Conservation (phyloP, 2,329 filamentous ascomycete genomes). For the Colletotrichum paranaense region DNA sequence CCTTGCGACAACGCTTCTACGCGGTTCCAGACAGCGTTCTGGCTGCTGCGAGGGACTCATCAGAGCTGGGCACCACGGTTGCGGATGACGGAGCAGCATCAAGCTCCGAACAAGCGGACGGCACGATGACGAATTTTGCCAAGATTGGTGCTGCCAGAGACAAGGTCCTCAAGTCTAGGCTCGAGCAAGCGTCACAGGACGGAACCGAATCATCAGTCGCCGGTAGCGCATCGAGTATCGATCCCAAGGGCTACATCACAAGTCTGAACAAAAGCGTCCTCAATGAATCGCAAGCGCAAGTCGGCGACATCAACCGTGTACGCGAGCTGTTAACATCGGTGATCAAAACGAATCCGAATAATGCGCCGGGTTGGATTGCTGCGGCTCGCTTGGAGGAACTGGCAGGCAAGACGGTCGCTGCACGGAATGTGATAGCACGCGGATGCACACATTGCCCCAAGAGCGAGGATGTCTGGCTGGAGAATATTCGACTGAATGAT, state of each 20-base stretch:
- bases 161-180: conserved; percentile 92
- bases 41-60: conserved; percentile 82
- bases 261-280: conserved; percentile 86
- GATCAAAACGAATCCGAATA: conserved; percentile 95
- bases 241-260: conserved; percentile 95
- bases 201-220: conserved; percentile 74
- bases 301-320: conserved; percentile 95
- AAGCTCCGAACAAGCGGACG: conserved; percentile 70
- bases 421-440: conserved; percentile 86
- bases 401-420: conserved; percentile 90
- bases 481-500: conserved; percentile 94
- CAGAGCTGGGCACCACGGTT: conserved; percentile 89
- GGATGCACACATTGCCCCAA: conserved; percentile 93
- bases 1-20: conserved; percentile 87
- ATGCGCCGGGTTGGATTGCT: conserved; percentile 95
- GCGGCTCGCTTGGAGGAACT: conserved; percentile 92
- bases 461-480: conserved; percentile 95
- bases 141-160: conserved; percentile 96
- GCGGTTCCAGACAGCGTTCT: conserved; percentile 97
- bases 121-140: conserved; percentile 97
- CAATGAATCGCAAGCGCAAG: conserved; percentile 82
- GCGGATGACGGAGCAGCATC: conserved; percentile 77
- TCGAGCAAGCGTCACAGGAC: conserved; percentile 87
- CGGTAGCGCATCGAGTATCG: conserved; percentile 90
- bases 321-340: conserved; percentile 94